Evolutionary conservation across 768 basidiomycete genomes (phyloP).

Genomic region (Lyophyllum decastes): DNA sequence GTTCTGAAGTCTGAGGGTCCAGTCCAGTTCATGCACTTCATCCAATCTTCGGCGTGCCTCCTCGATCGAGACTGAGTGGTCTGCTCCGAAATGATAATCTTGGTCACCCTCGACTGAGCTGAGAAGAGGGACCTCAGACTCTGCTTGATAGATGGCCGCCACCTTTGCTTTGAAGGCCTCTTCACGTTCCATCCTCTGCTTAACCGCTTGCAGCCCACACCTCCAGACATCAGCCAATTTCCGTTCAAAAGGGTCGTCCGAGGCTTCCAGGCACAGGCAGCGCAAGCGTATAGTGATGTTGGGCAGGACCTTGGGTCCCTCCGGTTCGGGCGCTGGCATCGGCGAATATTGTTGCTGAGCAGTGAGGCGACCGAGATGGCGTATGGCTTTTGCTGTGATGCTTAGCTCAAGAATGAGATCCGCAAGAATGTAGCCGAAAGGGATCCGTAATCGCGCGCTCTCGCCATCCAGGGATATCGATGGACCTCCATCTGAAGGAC

Average conservation of each 20-base stretch:
- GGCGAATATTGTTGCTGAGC: conserved; percentile 49
- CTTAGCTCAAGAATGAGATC: conserved; percentile 73
- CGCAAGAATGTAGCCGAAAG: conserved; percentile 73
- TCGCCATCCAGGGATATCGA: conserved; percentile 57
- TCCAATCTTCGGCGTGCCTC: conserved; percentile 74
- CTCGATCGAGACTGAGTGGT: conserved; percentile 66
- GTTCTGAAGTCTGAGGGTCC: conserved; percentile 61
- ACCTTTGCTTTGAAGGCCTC: conserved; percentile 82
- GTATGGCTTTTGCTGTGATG: conserved; percentile 70
- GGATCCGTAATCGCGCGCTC: conserved; percentile 75
- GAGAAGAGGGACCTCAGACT: conserved; percentile 29
- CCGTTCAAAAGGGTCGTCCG: conserved; percentile 84
- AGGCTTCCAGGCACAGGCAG: conserved; percentile 72
- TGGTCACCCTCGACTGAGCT: conserved; percentile 30
- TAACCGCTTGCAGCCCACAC: conserved; percentile 71
- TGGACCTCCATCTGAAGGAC: conserved; percentile 29
- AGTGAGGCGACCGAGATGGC: conserved; percentile 65
- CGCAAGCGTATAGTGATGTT: conserved; percentile 57
- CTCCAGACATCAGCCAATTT: conserved; percentile 74
- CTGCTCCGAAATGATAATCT: conserved; percentile 64
- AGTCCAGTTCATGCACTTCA: conserved; percentile 70
- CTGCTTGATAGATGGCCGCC: conserved; percentile 55
- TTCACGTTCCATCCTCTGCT: conserved; percentile 70
- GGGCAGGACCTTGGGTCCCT: conserved; percentile 74
- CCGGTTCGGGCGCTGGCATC: conserved; percentile 65